These are phyloP conservation scores for Musa schizocarpa DNA, from an alignment of 176 grass and related monocot genomes.

Conservation along the genomic window DNA sequence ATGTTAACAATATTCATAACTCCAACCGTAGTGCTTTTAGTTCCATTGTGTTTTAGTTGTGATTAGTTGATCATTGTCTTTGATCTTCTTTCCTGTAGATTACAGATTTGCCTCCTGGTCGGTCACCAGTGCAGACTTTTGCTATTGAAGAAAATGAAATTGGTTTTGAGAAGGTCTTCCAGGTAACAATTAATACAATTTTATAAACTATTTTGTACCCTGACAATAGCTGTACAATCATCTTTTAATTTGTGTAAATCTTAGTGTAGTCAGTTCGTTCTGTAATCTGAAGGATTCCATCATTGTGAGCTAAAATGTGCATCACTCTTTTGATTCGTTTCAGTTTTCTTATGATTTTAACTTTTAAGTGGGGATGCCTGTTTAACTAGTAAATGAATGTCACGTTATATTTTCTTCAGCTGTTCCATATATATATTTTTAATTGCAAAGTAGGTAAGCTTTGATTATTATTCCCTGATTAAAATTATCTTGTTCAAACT, in stretches of 20 bases:
- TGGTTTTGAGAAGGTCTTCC: constrained; percentile 69
- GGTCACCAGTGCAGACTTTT: constrained; percentile 66
- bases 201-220: constrained; percentile 11
- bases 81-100: constrained; percentile 37
- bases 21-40: background rate
- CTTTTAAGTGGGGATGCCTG: too few relatives aligned
- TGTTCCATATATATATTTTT: too few relatives aligned
- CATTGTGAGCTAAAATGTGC: too few relatives aligned
- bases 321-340: too few relatives aligned
- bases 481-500: too few relatives aligned
- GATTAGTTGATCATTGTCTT: background rate
- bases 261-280: too few relatives aligned
- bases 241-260: background rate
- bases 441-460: too few relatives aligned
- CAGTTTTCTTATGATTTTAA: too few relatives aligned
- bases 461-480: too few relatives aligned
- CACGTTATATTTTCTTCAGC: too few relatives aligned
- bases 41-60: background rate
- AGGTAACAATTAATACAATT: constrained; percentile 38
- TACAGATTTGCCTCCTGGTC: constrained; percentile 84
- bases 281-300: too few relatives aligned
- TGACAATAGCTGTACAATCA: constrained; percentile 8
- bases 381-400: too few relatives aligned
- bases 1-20: background rate
- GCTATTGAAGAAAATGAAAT: constrained; percentile 77